Conservation (phyloP, 2,329 filamentous ascomycete species). For the Dendryphion nanum region DNA sequence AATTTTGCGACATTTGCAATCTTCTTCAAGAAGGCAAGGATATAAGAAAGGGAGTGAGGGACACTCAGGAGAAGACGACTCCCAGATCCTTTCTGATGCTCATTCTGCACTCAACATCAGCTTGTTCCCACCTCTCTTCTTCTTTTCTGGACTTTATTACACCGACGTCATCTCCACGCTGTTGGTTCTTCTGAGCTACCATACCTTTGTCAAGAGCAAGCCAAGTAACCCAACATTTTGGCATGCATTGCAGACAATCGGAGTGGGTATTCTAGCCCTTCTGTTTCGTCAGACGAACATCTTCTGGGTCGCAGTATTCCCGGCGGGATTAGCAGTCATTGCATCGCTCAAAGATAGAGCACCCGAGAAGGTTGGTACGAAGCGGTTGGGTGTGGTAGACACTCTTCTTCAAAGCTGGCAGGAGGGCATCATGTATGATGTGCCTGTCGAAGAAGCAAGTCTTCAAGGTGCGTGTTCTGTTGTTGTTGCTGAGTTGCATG, state of each 20-base stretch:
- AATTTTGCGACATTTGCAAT: constrained; percentile 18
- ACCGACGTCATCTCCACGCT: constrained; percentile 85
- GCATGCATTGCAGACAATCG: constrained; percentile 15
- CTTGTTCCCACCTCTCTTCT: constrained; percentile 87
- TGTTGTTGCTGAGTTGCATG: no score
- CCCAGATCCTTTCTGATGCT: constrained; percentile 36
- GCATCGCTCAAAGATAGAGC: constrained; percentile 24
- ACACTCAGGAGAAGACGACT: constrained; percentile 2
- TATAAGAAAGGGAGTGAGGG: no score
- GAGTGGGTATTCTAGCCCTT: constrained; percentile 67
- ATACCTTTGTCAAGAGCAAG: constrained; percentile 42
- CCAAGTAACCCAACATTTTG: constrained; percentile 13
- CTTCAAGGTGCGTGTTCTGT: constrained; percentile 11
- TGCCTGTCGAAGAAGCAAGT: constrained; percentile 18
- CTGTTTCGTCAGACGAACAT: constrained; percentile 92
- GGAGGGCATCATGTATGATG: constrained; percentile 21
- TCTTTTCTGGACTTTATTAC: constrained; percentile 94
- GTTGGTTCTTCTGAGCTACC: constrained; percentile 69
- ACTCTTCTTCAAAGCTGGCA: constrained; percentile 20
- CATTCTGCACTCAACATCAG: constrained; percentile 76
- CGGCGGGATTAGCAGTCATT: constrained; percentile 55
- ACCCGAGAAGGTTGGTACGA: not conserved
- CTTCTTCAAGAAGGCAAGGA: not conserved
- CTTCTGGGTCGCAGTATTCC: constrained; percentile 85
- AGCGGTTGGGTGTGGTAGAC: not conserved